Evolutionary conservation across 495 filamentous ascomycete genomes (phyloP).

Genomic region (Tuber brumale): DNA sequence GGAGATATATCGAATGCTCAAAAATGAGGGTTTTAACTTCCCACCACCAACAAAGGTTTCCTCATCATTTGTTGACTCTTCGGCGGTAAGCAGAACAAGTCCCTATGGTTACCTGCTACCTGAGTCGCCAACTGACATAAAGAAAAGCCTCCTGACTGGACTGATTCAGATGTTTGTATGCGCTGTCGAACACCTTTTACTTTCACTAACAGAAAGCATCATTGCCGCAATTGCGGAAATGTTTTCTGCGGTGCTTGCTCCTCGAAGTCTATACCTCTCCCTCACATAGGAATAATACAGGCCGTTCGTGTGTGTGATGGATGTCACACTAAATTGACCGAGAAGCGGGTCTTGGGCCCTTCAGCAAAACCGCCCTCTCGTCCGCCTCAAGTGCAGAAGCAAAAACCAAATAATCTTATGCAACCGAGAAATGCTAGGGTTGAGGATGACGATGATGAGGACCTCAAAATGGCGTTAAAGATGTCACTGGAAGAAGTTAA

Average conservation of each 20-base stretch:
- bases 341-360: slow-evolving; percentile 52
- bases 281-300: slow-evolving; percentile 85
- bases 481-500: slow-evolving; percentile 95
- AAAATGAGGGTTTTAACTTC: slow-evolving; percentile 79
- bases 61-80: slow-evolving; percentile 94
- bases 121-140: slow-evolving; percentile 4
- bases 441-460: slow-evolving; percentile 86
- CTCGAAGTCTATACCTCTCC: slow-evolving; percentile 77
- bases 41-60: slow-evolving; percentile 81
- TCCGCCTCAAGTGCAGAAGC: slow-evolving; percentile 20
- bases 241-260: slow-evolving; percentile 93
- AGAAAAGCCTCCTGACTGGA: slow-evolving; percentile 86
- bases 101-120: neutral
- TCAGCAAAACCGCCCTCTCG: slow-evolving; percentile 35
- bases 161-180: slow-evolving; percentile 98
- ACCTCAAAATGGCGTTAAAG: slow-evolving; percentile 82
- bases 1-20: slow-evolving; percentile 74
- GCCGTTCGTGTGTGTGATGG: slow-evolving; percentile 96
- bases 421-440: slow-evolving; percentile 81
- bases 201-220: slow-evolving; percentile 96
- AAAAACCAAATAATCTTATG: slow-evolving; percentile 52
- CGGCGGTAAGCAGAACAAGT: slow-evolving; percentile 60
- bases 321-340: slow-evolving; percentile 81
- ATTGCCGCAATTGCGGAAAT: slow-evolving; percentile 95
- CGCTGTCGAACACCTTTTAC: slow-evolving; percentile 90